Base-by-base conservation (phyloP, 2,329 filamentous ascomycete genomes). In the Colletotrichum tofieldiae region DNA sequence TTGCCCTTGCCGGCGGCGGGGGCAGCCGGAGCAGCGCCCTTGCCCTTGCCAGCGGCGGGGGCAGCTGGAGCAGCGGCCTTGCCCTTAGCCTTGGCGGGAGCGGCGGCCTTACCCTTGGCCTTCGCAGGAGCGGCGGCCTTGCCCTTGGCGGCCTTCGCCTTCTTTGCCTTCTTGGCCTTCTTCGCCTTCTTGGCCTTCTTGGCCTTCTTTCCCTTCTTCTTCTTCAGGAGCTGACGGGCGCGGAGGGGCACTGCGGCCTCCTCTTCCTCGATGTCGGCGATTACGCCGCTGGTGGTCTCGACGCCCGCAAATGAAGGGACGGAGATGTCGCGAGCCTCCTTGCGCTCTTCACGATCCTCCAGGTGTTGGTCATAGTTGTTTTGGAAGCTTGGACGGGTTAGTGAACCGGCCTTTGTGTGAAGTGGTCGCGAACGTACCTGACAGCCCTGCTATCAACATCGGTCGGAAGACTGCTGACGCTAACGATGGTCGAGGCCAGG, bases 381-480 rank as follows among this genome's bases (percentile, higher is more conserved):
- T 39, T 55, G 39, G 41, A 47, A 47, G 2, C 58, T 52, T 16
- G 2, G 16, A 55, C 3, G 32, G 11, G 52, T 55, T 37, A 55
- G 12, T 26, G 52, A 14, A 7, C 52, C 20, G 5, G 6, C 9
- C 6, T 9, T 3, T 20, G 11, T 23, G 1, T 8, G n/a, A 37
- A 16, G 9, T 14, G 14, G 20, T 14, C n/a, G 5, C 37, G 18
- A n/a, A 63, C 65, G 3, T 72, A 72, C 69, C 35, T 45, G 52
- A 72, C 69, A 64, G 69, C 65, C 69, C 69, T 69, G 65, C 65
- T 72, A 39, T 72, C 69, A 26, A 64, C 52, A 59, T 69, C 69
- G 29, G 69, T 41, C 32, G 69, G 69, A 69, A 65, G 65, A 72
- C 69, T 69, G 65, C 69, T 72, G 69, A 72, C 69, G 58, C 69